Evolutionary conservation across 805 yeast species (phyloP), one percentile per base, ranked within the genome.

Genomic region (Lipomyces oligophaga): DNA sequence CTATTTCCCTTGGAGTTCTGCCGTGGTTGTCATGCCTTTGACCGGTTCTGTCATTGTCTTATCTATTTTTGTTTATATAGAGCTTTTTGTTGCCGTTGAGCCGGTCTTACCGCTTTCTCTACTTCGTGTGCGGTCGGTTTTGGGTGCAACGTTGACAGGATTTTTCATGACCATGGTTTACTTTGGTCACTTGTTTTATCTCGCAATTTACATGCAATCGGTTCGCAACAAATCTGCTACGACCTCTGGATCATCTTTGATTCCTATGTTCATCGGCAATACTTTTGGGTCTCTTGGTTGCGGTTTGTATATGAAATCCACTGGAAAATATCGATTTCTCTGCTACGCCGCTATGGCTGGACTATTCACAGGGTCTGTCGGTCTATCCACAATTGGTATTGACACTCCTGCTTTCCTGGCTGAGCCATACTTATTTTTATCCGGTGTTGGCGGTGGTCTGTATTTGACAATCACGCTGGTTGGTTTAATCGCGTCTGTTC

Each of bases 401-500:
- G 59, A 61, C 19, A 48, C 41, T 3, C 19, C 34, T 19, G 37
- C 56, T 3, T 43, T 63, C 1, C 42, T 63, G 41, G 58, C 69
- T 40, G 52, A 59, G 10, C 80, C 77, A 44, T 76, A 64, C 49
- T 36, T 71, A 1, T 62, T 78, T 27, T 60, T 79, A 47, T 57
- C 77, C 20, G 86, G 93, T 4, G 67, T 77, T 27, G 85, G 84
- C 0, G 79, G 81, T 56, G 78, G 93, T 0, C 66, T 76, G 5
- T 72, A 78, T 64, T 71, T 85, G 51, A 85, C 94, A 0, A 78
- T 83, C 3, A 79, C 89, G 0, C 68, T 86, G 39, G 66, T 85
- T 22, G 83, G 93, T 0, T 72, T 86, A 64, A 82, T 86, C 44
- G 81, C 93, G 0, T 78, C 93, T 0, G 93, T 83, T 1, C 80